Evolutionary conservation across 108 stramenopile genomes (phyloP).

Genomic region (Pseudonitzschia pungens): DNA sequence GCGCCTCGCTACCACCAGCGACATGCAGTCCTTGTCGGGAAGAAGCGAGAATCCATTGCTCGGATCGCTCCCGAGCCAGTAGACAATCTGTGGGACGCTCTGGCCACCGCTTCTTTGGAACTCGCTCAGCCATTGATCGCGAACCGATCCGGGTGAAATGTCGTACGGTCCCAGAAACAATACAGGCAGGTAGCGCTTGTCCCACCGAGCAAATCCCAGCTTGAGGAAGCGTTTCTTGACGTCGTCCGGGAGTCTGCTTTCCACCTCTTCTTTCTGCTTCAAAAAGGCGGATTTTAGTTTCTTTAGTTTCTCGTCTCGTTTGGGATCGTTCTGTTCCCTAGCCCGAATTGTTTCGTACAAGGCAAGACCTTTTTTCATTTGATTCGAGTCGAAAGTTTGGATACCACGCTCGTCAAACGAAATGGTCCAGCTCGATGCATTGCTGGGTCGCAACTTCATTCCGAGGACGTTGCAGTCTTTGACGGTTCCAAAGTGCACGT

Average conservation of each 20-base stretch:
- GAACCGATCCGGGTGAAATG: constrained; percentile 3
- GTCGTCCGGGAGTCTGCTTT: neutral
- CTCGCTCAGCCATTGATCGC: neutral
- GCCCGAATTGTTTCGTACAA: neutral
- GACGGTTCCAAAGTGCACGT: too few relatives aligned
- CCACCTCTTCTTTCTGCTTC: neutral
- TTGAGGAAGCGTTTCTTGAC: neutral
- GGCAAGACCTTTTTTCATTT: neutral
- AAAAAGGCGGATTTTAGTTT: neutral
- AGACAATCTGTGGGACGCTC: neutral
- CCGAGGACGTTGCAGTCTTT: too few relatives aligned
- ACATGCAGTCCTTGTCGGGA: neutral
- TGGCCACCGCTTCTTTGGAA: neutral
- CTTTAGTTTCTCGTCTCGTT: neutral
- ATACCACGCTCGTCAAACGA: too few relatives aligned
- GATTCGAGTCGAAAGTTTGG: too few relatives aligned
- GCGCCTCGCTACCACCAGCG: neutral
- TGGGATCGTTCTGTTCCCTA: neutral
- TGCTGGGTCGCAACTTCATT: too few relatives aligned
- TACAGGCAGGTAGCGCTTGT: neutral
- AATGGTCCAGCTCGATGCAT: too few relatives aligned
- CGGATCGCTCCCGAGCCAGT: constrained; percentile 6
- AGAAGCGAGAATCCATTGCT: neutral
- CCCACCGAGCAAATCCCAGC: constrained; percentile 3
- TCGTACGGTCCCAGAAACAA: constrained; percentile 5